Conservation (phyloP, 139 green algal species). For the Pleodorina starrii region DNA sequence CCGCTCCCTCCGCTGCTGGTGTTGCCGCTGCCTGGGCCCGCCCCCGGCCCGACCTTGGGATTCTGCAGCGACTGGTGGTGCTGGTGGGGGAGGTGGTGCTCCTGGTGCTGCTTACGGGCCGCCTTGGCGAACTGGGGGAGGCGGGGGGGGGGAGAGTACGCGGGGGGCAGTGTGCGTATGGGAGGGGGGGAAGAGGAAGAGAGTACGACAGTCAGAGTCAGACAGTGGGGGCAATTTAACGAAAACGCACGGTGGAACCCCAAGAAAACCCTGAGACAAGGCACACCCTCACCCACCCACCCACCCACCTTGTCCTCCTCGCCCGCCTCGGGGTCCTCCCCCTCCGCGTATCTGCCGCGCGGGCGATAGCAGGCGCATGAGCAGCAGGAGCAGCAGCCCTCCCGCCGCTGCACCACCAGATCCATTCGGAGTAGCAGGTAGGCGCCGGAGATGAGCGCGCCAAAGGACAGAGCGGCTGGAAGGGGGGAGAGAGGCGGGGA, state of each 20-base stretch:
- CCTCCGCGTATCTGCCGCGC: too few relatives aligned
- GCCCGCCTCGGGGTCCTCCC: background rate
- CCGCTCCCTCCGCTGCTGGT: background rate
- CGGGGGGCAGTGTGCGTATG: background rate
- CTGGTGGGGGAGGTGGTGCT: background rate
- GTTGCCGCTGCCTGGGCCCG: background rate
- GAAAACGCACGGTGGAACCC: background rate
- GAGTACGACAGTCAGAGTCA: background rate
- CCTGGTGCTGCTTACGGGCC: background rate
- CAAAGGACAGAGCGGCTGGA: conserved; percentile 22
- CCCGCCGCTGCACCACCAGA: background rate
- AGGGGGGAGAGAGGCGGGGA: background rate
- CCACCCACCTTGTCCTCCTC: background rate
- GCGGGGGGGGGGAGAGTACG: background rate
- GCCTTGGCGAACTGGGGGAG: conserved; percentile 11
- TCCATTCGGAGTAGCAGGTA: conserved; percentile 34
- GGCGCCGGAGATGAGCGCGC: background rate
- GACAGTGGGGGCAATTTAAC: background rate
- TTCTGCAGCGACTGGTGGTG: background rate
- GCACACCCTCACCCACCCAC: background rate
- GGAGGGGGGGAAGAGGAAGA: background rate
- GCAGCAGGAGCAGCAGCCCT: conserved; percentile 24
- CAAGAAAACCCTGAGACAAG: background rate
- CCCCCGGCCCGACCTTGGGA: background rate
- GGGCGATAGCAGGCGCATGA: conserved; percentile 1